These are phyloP conservation scores for Balamuthia mandrillaris DNA, from an alignment of 208 protist species.

Conservation along the genomic window DNA sequence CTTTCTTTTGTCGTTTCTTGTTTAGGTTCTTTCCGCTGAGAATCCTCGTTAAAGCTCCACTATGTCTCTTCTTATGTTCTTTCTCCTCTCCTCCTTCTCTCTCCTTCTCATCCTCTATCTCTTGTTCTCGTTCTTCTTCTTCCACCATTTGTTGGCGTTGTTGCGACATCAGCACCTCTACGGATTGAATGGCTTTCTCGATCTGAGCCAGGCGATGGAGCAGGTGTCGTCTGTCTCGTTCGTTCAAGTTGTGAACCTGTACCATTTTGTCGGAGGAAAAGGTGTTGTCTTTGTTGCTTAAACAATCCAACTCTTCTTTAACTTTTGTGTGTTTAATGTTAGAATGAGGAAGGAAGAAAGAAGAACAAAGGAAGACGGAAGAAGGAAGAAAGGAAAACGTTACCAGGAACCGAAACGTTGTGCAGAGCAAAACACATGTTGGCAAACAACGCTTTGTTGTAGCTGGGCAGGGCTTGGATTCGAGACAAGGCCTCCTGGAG, in stretches of 20 bases:
- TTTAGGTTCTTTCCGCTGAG: background rate
- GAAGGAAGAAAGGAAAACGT: background rate
- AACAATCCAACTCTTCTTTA: background rate
- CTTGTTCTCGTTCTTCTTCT: background rate
- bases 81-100: background rate
- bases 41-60: background rate
- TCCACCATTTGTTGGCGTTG: no score
- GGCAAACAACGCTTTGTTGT: constrained; percentile 10
- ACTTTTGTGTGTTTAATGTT: background rate
- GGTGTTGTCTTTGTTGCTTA: background rate
- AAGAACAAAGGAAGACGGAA: background rate
- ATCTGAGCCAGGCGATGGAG: constrained; percentile 16
- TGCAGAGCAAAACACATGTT: constrained; percentile 16
- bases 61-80: background rate
- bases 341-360: background rate
- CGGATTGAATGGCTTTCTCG: background rate
- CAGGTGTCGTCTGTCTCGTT: background rate
- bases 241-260: background rate
- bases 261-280: background rate
- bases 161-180: background rate
- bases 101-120: background rate
- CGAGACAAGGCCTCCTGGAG: background rate
- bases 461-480: background rate
- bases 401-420: constrained; percentile 21
- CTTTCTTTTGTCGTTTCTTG: background rate